Evolutionary conservation across 345 rosid genomes (phyloP), one percentile per base, ranked within the genome.

Genomic region (Excoecaria agallocha): DNA sequence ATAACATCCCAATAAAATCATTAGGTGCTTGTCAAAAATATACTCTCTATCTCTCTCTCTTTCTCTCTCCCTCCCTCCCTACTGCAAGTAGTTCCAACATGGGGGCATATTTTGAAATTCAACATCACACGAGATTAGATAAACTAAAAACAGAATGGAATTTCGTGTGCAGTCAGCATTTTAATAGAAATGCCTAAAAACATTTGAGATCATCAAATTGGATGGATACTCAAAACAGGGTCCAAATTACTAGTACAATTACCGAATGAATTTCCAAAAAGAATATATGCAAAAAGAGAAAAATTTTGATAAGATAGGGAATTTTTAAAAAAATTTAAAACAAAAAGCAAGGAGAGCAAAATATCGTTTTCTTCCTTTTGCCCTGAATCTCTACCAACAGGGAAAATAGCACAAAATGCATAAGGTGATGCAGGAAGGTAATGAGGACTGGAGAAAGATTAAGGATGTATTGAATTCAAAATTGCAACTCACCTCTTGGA

Each of bases 401-500:
- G 48, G 6, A 43, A 43, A 43, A 3, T 43, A 43, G 48, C 48
- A 43, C 10, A 9, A 43, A 43, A 43, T 43, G 48, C 48, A 43
- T 43, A 43, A 43, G 5, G 48, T 43, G 48, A 6, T 4, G 48
- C 48, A 3, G 48, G 48, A 6, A 43, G 9, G 48, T 43, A 10
- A 8, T 43, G 10, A 43, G 48, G 10, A 43, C 8, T 43, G 48
- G 48, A 5, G 48, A 43, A 43, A 1, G 48, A 5, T 7, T 54
- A 54, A 9, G 22, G 60, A 72, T 24, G 24, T 4, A 12, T 17
- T 62, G 15, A 50, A 72, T 10, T 35, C 69, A 66, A 2, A 52
- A 39, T 55, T 3, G 35, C 35, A 75, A 79, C 84, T 71, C 67
- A 91, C 99, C 91, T 96, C 98, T 79, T 96, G 99, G 74, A 96